phyloP scores from a whole-genome alignment of 176 grass and related monocot species.

The Aegilops speltoides region DNA sequence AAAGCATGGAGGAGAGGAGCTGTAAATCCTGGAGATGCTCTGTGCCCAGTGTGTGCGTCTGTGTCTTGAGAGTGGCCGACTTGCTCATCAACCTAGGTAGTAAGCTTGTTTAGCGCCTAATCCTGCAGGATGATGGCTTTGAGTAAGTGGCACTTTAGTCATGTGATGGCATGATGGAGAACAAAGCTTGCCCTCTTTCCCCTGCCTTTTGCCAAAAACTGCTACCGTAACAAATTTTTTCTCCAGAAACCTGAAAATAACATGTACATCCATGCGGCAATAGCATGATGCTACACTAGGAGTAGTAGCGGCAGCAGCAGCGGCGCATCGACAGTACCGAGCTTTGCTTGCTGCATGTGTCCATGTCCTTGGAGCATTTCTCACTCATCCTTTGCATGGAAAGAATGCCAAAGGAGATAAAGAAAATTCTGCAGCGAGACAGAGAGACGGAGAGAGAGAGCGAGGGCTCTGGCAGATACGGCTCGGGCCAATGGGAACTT shows the following conservation, averaged over 20 bases:
- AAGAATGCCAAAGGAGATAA: background rate
- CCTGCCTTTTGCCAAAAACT: background rate
- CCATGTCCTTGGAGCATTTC: background rate
- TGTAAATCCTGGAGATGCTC: too few species aligned
- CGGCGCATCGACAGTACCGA: too few species aligned
- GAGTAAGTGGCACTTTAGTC: too few species aligned
- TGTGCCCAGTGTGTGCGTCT: too few species aligned
- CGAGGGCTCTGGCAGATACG: background rate
- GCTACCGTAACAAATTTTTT: too few species aligned
- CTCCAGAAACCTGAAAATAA: background rate
- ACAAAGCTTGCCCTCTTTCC: background rate
- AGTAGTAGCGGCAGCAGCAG: too few species aligned
- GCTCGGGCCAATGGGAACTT: constrained; percentile 26
- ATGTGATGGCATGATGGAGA: constrained; percentile 1
- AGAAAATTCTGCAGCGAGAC: background rate
- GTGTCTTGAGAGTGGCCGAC: too few species aligned
- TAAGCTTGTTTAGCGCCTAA: too few species aligned
- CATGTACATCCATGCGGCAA: background rate
- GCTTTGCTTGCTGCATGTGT: background rate
- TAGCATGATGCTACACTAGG: background rate
- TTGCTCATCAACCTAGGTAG: too few species aligned
- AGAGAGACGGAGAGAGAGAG: background rate
- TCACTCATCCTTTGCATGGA: background rate
- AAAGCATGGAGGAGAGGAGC: too few species aligned
- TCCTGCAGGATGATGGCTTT: too few species aligned